Conservation (phyloP, 306 rosid species). For the Glycine latifolia region DNA sequence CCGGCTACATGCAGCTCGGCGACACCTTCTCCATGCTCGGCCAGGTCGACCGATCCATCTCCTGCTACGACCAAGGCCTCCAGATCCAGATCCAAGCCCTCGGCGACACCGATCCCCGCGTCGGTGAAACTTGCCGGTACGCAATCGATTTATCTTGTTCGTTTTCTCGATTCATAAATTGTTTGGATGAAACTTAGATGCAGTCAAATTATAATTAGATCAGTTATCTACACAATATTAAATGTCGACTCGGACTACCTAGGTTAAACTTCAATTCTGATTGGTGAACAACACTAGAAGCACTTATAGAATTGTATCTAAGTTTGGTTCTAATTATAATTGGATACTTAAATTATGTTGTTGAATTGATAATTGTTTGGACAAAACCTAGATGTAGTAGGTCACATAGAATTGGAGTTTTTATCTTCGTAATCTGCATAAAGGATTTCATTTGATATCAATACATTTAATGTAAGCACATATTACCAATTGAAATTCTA, state of each 20-base stretch:
- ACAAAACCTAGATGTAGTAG: too few relatives aligned
- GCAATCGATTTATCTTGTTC: background rate
- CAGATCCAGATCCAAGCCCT: slow-evolving; percentile 94
- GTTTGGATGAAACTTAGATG: too few relatives aligned
- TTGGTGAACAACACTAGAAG: background rate
- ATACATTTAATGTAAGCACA: too few relatives aligned
- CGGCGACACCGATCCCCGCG: slow-evolving; percentile 94
- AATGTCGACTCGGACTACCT: too few relatives aligned
- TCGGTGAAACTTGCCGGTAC: slow-evolving; percentile 91
- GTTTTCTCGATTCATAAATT: too few relatives aligned
- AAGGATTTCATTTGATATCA: too few relatives aligned
- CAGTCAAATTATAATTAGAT: too few relatives aligned
- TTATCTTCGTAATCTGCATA: too few relatives aligned
- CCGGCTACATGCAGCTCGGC: slow-evolving; percentile 95
- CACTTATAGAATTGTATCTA: background rate
- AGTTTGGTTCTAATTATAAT: background rate
- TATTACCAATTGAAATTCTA: too few relatives aligned
- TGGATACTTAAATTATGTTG: background rate
- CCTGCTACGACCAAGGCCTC: slow-evolving; percentile 85
- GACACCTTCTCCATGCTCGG: slow-evolving; percentile 98
- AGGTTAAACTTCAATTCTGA: background rate
- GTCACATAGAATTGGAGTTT: too few relatives aligned
- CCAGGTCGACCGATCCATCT: slow-evolving; percentile 80
- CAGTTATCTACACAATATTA: too few relatives aligned
- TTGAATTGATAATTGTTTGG: background rate